phyloP scores from a whole-genome alignment of 106 monocot genomes.

The Dendrobium huoshanense region DNA sequence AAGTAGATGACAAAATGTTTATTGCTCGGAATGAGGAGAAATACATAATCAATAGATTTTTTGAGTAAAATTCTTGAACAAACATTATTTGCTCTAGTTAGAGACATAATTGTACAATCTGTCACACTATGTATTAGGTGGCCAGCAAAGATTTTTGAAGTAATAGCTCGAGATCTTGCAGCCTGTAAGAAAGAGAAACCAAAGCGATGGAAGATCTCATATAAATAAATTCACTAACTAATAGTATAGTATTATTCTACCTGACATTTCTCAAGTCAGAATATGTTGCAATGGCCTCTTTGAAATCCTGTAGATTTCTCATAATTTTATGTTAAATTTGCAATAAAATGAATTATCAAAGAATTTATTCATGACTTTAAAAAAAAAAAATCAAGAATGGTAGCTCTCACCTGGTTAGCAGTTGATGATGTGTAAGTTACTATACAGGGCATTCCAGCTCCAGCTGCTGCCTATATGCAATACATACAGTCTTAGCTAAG shows the following conservation, averaged over 20 bases:
- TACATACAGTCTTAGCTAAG: neutral
- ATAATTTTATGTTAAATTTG: neutral
- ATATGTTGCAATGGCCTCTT: conserved; percentile 79
- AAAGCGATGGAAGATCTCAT: neutral
- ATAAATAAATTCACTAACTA: too few species aligned
- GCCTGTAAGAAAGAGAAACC: conserved; percentile 35
- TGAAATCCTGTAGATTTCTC: conserved; percentile 60
- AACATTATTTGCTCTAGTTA: too few species aligned
- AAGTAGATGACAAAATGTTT: too few species aligned
- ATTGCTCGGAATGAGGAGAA: too few species aligned
- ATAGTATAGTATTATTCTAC: conserved; percentile 29
- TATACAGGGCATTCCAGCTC: conserved; percentile 95
- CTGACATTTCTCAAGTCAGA: conserved; percentile 77
- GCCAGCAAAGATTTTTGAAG: conserved; percentile 43
- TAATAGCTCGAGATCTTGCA: conserved; percentile 67
- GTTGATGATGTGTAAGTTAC: conserved; percentile 93
- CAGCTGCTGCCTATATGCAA: conserved; percentile 61
- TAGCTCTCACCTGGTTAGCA: conserved; percentile 58
- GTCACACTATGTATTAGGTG: conserved; percentile 21
- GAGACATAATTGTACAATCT: too few species aligned
- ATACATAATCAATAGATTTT: too few species aligned
- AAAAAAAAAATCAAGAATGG: neutral
- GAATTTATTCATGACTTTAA: neutral
- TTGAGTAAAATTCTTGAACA: too few species aligned
- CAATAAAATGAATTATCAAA: neutral